Base-by-base conservation (phyloP, 805 yeast species). In the Cyberlindnera suaveolens region DNA sequence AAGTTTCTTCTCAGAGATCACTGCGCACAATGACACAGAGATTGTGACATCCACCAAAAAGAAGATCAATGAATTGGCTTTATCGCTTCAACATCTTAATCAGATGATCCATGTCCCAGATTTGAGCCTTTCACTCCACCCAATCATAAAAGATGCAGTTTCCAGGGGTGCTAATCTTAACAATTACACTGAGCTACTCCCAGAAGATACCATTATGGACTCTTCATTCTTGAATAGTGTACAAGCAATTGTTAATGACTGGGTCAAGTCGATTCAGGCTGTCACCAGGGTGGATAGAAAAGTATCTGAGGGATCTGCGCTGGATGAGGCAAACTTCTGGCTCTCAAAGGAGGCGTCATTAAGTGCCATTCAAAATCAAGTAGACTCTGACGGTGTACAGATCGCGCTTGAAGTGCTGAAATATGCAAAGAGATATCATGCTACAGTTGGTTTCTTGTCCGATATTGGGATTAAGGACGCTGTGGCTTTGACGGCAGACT, bases 261-360 rank as follows among this genome's bases (percentile, higher is more conserved):
- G 97, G 97, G 77, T 82, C 15, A 75, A 70, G 47, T 74, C 75
- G 30, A 74, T 82, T 13, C 82, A 80, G 47, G 60, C 69, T 1
- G 66, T 87, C 6, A 76, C 88, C 0, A 65, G 66, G 19, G 53
- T 81, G 19, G 60, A 72, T 11, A 74, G 79, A 36, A 74, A 74
- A 23, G 77, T 84, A 0, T 46, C 63, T 0, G 78, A 74, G 23
- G 88, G 85, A 2, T 63, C 77, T 0, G 71, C 78, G 1, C 51
- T 62, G 2, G 88, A 83, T 34, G 97, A 90, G 54, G 68, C 84
- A 3, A 76, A 72, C 38, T 89, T 85, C 51, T 90, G 97, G 97
- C 64, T 68, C 8, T 75, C 87, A 0, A 69, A 85, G 67, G 91
- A 85, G 52, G 56, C 62, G 2, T 80, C 86, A 0, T 65, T 90